phyloP scores from a whole-genome alignment of 2,329 filamentous ascomycete genomes.

The Arachnopeziza araneosa region DNA sequence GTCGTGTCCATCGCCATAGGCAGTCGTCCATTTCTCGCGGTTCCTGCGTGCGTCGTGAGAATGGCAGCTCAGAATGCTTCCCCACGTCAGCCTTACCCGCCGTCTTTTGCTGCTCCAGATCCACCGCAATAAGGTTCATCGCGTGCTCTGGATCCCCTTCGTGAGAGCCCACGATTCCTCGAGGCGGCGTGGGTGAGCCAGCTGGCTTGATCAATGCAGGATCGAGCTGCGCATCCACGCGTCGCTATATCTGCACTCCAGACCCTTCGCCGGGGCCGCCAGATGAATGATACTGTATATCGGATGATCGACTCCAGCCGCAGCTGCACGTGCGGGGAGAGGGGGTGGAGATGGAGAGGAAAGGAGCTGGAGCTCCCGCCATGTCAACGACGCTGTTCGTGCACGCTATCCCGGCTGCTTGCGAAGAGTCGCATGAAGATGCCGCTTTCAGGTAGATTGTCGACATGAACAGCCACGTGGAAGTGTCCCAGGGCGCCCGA shows the following conservation, averaged over 20 bases:
- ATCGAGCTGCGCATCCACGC: no score
- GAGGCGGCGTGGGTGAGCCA: no score
- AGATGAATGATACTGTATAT: neutral
- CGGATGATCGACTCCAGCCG: neutral
- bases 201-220: no score
- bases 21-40: neutral
- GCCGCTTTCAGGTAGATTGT: neutral
- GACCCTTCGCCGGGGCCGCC: no score
- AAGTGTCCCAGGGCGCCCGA: neutral
- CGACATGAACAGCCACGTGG: neutral
- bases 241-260: no score
- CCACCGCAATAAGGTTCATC: neutral
- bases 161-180: neutral
- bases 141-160: neutral
- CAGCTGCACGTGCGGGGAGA: neutral
- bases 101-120: neutral
- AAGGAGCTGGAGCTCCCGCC: neutral
- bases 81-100: conserved; percentile 7
- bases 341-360: neutral
- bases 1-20: neutral
- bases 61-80: neutral
- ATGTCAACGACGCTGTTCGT: neutral
- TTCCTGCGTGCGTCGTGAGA: conserved; percentile 4
- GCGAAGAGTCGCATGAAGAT: neutral
- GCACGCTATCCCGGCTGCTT: neutral